A percentile compares a stretch with the other conserved stretches of the same genome.
Conservation (phyloP, 2,329 filamentous ascomycete genomes). For the Aspergillus quadrilineatus region DNA sequence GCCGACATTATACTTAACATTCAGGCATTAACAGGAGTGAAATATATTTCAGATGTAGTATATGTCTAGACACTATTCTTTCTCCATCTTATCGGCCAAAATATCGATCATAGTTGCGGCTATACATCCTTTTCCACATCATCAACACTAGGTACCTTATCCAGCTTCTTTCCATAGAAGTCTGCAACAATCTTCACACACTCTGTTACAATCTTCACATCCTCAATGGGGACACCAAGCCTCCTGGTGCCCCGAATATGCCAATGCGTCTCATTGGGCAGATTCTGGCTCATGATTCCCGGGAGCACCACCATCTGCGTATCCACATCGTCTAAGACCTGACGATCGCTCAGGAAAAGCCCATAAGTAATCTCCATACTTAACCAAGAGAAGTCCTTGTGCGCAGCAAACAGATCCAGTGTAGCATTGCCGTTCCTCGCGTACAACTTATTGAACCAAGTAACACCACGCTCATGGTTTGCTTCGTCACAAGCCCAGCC, state of each 20-base stretch:
- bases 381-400: conserved; percentile 63
- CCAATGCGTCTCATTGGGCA: conserved; percentile 44
- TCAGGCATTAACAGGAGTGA: too few relatives aligned
- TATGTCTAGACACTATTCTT: too few relatives aligned
- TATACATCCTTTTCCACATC: conserved; percentile 34
- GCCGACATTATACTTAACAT: too few relatives aligned
- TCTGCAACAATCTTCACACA: conserved; percentile 30
- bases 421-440: conserved; percentile 46
- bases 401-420: conserved; percentile 32
- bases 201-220: conserved; percentile 41
- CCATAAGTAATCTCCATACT: conserved; percentile 73
- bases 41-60: too few relatives aligned
- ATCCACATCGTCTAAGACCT: conserved; percentile 43
- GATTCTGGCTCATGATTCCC: conserved; percentile 48
- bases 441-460: conserved; percentile 60
- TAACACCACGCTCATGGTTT: conserved; percentile 54
- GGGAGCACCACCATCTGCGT: conserved; percentile 46
- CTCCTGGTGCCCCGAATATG: conserved; percentile 47
- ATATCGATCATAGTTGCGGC: not conserved
- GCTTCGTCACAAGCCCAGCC: conserved; percentile 59
- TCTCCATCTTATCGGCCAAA: too few relatives aligned
- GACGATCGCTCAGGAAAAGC: conserved; percentile 49
- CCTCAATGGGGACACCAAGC: conserved; percentile 39
- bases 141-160: conserved; percentile 34
- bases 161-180: conserved; percentile 29